Percentiles rank a stretch among this genome's conserved stretches.
Evolutionary conservation across 306 rosid genomes (phyloP).

Genomic region (Prinsepia uniflora): DNA sequence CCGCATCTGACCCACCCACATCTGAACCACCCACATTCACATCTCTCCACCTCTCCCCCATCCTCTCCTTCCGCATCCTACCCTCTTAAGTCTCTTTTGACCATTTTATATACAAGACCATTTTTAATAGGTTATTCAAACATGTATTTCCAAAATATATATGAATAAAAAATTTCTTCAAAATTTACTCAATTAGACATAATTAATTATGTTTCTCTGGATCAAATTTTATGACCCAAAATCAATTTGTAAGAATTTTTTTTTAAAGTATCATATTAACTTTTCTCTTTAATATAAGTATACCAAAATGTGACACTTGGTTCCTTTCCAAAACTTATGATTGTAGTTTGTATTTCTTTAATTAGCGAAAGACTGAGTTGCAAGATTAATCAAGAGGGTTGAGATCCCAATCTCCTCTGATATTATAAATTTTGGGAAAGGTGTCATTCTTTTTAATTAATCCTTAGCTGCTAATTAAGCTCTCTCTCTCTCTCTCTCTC

Average conservation of each 20-base stretch:
- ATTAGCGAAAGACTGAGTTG: not conserved
- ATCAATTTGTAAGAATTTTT: no score
- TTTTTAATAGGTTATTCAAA: no score
- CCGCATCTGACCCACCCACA: constrained; percentile 49
- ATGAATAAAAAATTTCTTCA: no score
- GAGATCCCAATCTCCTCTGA: constrained; percentile 9
- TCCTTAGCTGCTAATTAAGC: not conserved
- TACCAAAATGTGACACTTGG: not conserved
- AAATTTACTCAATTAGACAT: no score
- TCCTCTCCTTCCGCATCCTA: constrained; percentile 1
- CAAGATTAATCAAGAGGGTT: constrained; percentile 10
- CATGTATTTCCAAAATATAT: no score
- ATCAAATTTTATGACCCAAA: no score
- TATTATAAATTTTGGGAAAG: not conserved
- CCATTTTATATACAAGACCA: not conserved
- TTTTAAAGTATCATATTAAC: no score
- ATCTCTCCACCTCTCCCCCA: constrained; percentile 11
- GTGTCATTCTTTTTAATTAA: constrained; percentile 6
- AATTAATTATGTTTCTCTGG: no score
- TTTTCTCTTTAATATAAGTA: no score
- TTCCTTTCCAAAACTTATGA: not conserved
- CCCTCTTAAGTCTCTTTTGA: constrained; percentile 1
- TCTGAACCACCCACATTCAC: constrained; percentile 51
- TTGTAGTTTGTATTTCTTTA: not conserved
- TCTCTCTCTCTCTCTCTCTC: constrained; percentile 20